Percentiles rank a stretch among this genome's conserved stretches.
phyloP scores from a whole-genome alignment of 2,329 filamentous ascomycete species.

The Xylariomycetidae sp. region DNA sequence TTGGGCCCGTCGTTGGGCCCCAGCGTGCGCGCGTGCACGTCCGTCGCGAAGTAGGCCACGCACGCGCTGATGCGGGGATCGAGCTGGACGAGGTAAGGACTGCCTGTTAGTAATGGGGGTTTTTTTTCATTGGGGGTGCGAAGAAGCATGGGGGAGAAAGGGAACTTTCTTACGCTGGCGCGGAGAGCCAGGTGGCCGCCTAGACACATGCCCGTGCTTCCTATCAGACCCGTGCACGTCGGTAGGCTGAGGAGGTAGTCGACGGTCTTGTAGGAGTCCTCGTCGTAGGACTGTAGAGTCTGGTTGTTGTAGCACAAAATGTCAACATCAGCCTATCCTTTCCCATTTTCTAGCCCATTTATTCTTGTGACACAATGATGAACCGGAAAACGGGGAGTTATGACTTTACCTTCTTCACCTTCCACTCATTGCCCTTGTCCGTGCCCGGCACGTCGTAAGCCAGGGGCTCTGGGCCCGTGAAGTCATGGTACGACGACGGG shows the following conservation, averaged over 20 bases:
- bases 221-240: conserved; percentile 77
- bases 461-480: conserved; percentile 77
- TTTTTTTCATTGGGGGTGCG: neutral
- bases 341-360: no score
- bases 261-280: conserved; percentile 64
- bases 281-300: conserved; percentile 82
- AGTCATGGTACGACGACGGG: conserved; percentile 89
- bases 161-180: conserved; percentile 40
- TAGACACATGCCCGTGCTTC: conserved; percentile 85
- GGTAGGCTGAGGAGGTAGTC: conserved; percentile 66
- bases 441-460: conserved; percentile 86
- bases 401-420: conserved; percentile 73
- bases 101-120: no score
- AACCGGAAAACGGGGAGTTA: no score
- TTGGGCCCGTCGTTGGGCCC: conserved; percentile 54
- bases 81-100: no score
- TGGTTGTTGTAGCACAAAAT: conserved; percentile 28
- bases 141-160: neutral
- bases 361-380: no score
- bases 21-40: conserved; percentile 76
- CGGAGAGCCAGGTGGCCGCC: conserved; percentile 77
- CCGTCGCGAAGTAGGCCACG: conserved; percentile 88
- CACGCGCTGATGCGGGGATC: conserved; percentile 72
- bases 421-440: conserved; percentile 81
- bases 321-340: conserved; percentile 1